Base-by-base conservation (phyloP, 352 stramenopile species). In the Phytopythium montanum region DNA sequence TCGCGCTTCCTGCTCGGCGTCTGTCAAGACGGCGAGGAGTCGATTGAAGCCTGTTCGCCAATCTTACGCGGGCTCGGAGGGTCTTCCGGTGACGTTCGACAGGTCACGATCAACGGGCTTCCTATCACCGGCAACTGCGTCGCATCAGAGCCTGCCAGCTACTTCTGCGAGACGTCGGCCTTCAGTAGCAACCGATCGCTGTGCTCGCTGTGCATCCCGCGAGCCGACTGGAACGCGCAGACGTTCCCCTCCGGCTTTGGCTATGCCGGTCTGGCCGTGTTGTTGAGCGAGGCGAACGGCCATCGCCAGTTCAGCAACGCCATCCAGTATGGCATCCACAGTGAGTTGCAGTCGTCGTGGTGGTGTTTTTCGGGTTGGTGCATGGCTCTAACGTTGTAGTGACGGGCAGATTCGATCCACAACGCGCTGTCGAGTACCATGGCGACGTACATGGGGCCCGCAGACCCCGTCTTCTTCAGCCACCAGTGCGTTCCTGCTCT, bases 261-360 rank as follows among this genome's bases (percentile, higher is more conserved):
- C 0, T 78, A 82, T 23, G 56, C 59, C 7, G 61, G 61, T 5
- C 38, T 81, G 6, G 74, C 62, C 16, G 56, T 67, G 12, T 41
- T 65, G 21, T 45, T 84, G 28, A 66, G 68, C 29, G 57, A 63
- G 10, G 54, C 68, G 2, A 72, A 57, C 6, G 72, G 63, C 9
- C 79, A 77, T 26, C 55, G 60, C 19, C 59, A 70, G 21, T 77
- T 78, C 28, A 72, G 59, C 10, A 51, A 71, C 39, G 60, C 65
- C 19, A 67, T 83, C n/a, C 75, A 84, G 46, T 68, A 68, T n/a
- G 69, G 71, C 36, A 70, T 70, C n/a, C 73, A 81, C 57, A 85
- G 73, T 79, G 73, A 53, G 65, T 69, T 41, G 36, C 5, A 53
- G 65, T 69, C 45, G 36, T 4, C 26, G n/a, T 50, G 28, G 6